Evolutionary conservation across 2,329 filamentous ascomycete species (phyloP), one percentile per base, ranked within the genome.

Genomic region (Aphanoascus verrucosus): DNA sequence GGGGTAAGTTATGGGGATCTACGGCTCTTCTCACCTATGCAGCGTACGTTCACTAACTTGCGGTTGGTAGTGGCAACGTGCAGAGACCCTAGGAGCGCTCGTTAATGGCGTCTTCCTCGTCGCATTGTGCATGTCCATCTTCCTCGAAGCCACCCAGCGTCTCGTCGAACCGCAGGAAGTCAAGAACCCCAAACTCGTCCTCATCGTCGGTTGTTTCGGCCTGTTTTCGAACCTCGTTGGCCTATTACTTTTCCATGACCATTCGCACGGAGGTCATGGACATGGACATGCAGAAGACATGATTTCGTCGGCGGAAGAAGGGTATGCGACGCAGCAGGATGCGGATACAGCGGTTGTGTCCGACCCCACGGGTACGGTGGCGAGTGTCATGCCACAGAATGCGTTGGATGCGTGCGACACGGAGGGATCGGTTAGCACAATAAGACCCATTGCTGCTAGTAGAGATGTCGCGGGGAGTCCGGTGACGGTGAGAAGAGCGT

Each of bases 41-140:
- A 31, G 20, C 12, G 5, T 17, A 14, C n/a, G 7, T 11, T 17
- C 9, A 40, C 52, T 49, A 31, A 54, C 41, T 17, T 20, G 11
- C n/a, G 23, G 23, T 7, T 45, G 17, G n/a, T 62, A 91, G 86
- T 98, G 90, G 87, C 85, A 97, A 75, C 88, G 93, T 61, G 93
- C 93, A 35, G 93, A 98, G 75, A 97, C 94, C 9, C 78, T 98
- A 5, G 93, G 93, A 64, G 93, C 93, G 46, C 84, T 97, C 62
- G 88, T 97, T 72, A 98, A 98, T 64, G 93, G 93, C 60, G 91
- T 97, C 44, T 98, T 98, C 74, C 78, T 98, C 43, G 93, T 98
- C 65, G 93, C 93, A 6, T 80, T 98, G 7, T 98, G 93, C 72
- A 77, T 98, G 54, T 94, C 91, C 49, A 98, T 98, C 69, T 86